Conservation (phyloP, 164 flowering plant species). For the Liquidambar formosana region DNA sequence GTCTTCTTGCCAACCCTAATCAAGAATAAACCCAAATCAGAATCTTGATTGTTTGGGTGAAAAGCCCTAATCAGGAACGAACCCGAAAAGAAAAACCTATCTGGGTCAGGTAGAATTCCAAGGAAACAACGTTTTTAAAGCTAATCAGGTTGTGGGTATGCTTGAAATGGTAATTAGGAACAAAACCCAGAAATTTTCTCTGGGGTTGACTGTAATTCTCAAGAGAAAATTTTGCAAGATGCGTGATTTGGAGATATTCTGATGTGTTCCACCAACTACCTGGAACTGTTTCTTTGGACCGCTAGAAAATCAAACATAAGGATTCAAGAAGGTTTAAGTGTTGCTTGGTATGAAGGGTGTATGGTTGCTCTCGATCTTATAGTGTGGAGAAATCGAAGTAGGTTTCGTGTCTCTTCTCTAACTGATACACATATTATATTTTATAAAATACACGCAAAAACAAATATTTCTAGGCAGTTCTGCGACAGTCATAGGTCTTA, state of each 20-base stretch:
- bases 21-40: slow-evolving; percentile 14
- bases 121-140: background rate
- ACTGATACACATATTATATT: background rate
- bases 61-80: background rate
- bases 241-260: background rate
- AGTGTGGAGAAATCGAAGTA: slow-evolving; percentile 6
- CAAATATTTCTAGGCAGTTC: background rate
- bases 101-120: slow-evolving; percentile 11
- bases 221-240: background rate
- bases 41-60: background rate
- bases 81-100: background rate
- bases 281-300: background rate
- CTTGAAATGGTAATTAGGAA: background rate
- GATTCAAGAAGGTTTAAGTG: background rate
- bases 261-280: background rate
- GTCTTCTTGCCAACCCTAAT: too few species aligned
- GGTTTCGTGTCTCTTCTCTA: slow-evolving; percentile 11
- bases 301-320: background rate
- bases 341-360: slow-evolving; percentile 4
- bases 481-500: too few species aligned
- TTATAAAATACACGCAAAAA: too few species aligned
- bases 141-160: slow-evolving; percentile 8
- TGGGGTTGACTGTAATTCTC: background rate
- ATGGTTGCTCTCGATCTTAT: slow-evolving; percentile 12
- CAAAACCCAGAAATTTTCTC: background rate